A percentile compares a stretch with the other conserved stretches of the same genome.
phyloP scores from a whole-genome alignment of 768 basidiomycete genomes.

The Pholiota microspora region DNA sequence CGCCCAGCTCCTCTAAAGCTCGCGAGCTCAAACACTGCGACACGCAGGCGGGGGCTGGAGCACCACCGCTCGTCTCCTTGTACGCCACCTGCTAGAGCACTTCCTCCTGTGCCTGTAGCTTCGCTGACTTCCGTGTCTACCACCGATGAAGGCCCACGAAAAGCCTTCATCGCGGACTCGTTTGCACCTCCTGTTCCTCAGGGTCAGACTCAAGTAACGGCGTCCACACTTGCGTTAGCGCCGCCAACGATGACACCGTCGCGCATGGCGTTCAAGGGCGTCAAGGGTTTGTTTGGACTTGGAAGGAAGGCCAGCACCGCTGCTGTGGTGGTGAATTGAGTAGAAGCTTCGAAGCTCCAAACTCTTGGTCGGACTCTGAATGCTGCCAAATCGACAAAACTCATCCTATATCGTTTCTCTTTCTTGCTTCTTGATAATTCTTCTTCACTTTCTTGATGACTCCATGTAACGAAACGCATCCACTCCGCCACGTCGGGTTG shows the following conservation, averaged over 20 bases:
- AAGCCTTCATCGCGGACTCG: constrained; percentile 33
- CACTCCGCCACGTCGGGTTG: too few relatives aligned
- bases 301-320: neutral
- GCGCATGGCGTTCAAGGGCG: neutral
- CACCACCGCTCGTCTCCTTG: neutral
- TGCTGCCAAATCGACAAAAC: neutral
- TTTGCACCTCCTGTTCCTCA: constrained; percentile 23
- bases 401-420: neutral
- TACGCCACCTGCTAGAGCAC: neutral
- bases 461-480: too few relatives aligned
- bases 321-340: neutral
- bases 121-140: neutral
- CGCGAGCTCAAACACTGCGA: constrained; percentile 12
- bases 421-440: neutral
- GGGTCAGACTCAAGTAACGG: too few relatives aligned
- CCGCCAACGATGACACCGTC: neutral
- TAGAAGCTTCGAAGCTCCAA: neutral
- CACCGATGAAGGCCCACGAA: constrained; percentile 18
- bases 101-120: neutral
- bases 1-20: constrained; percentile 38
- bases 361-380: neutral
- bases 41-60: neutral
- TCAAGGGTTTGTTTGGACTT: neutral
- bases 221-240: too few relatives aligned
- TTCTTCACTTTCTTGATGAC: neutral